Conservation (phyloP, 2,329 filamentous ascomycete species). For the Parastagonospora avenae region DNA sequence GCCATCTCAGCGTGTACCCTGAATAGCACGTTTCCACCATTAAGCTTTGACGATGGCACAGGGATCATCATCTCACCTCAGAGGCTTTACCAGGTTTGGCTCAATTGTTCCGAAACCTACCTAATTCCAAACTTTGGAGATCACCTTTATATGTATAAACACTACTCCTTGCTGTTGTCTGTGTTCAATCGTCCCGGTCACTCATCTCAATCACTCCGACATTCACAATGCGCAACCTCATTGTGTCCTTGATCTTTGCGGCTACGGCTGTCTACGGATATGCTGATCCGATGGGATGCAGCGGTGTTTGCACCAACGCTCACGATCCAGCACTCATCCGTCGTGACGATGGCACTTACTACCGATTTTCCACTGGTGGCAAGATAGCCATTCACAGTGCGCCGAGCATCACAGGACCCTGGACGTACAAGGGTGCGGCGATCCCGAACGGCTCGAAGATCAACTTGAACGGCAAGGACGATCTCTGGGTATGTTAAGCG, state of each 20-base stretch:
- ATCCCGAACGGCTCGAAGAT: conserved; percentile 55
- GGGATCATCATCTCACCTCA: neutral
- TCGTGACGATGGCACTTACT: conserved; percentile 57
- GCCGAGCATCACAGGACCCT: conserved; percentile 55
- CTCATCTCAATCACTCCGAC: neutral
- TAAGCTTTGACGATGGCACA: neutral
- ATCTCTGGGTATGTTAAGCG: conserved; percentile 54
- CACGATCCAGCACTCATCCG: conserved; percentile 58
- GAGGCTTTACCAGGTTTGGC: neutral
- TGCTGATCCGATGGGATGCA: conserved; percentile 48
- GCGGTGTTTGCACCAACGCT: conserved; percentile 50
- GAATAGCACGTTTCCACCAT: conserved; percentile 2
- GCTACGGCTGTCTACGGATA: conserved; percentile 38
- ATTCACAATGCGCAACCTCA: conserved; percentile 24
- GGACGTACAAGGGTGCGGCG: conserved; percentile 55
- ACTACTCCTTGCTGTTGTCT: neutral
- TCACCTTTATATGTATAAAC: neutral
- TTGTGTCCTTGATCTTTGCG: conserved; percentile 23
- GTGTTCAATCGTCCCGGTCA: neutral
- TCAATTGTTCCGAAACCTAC: neutral
- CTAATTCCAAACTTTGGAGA: neutral
- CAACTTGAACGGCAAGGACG: conserved; percentile 51
- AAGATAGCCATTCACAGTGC: conserved; percentile 58
- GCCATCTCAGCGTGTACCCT: neutral
- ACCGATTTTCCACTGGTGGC: conserved; percentile 59